Percentiles rank a stretch among this genome's conserved stretches.
phyloP scores from a whole-genome alignment of 1,284 basidiomycete species.

The Ganoderma sp. region DNA sequence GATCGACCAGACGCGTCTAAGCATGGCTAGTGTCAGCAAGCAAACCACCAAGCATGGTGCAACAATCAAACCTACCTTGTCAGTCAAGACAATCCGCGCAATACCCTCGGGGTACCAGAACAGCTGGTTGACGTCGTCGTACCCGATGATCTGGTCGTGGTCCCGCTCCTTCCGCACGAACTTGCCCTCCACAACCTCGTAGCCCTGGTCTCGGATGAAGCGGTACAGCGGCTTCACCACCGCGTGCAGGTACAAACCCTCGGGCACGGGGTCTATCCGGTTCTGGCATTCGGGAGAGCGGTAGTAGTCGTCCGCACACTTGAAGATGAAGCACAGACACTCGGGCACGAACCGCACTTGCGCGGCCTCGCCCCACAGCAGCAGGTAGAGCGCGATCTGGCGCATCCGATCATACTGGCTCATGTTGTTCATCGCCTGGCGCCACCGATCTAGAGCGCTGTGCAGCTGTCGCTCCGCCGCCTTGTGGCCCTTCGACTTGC shows the following conservation, averaged over 20 bases:
- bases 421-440: conserved; percentile 99
- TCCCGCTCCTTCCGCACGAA: conserved; percentile 94
- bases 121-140: conserved; percentile 98
- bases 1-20: conserved; percentile 86
- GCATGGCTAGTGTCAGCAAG: not conserved
- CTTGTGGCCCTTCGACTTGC: conserved; percentile 62
- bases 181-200: conserved; percentile 95
- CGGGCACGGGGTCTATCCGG: conserved; percentile 91
- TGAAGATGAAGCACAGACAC: conserved; percentile 99
- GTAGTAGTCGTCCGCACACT: conserved; percentile 99
- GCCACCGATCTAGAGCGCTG: conserved; percentile 91
- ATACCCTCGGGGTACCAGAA: conserved; percentile 99
- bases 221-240: conserved; percentile 97
- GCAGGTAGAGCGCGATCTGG: conserved; percentile 94
- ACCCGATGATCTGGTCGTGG: conserved; percentile 95
- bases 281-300: conserved; percentile 98
- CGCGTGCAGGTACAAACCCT: conserved; percentile 90
- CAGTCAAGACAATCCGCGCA: conserved; percentile 85
- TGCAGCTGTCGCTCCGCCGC: conserved; percentile 82
- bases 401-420: conserved; percentile 96
- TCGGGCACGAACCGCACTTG: conserved; percentile 99
- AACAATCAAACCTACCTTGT: conserved; percentile 66
- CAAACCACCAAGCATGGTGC: no score
- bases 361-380: conserved; percentile 99
- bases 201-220: conserved; percentile 97